Evolutionary conservation across 2,329 filamentous ascomycete genomes (phyloP).

Genomic region (Dothideomycetes sp.): DNA sequence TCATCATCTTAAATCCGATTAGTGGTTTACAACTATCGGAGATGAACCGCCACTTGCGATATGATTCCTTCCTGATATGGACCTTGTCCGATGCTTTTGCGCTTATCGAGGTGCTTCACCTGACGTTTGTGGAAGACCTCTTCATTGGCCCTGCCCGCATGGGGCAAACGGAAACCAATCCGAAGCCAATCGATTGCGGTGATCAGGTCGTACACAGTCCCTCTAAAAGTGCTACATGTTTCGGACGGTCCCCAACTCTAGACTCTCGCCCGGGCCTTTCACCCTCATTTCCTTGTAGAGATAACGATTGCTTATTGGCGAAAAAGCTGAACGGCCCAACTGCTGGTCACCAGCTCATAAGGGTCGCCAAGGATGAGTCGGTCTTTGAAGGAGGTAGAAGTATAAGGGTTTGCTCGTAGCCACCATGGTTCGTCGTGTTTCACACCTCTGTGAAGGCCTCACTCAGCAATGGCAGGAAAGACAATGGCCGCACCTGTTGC

Average conservation of each 20-base stretch:
- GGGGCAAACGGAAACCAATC: too few relatives aligned
- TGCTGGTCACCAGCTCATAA: too few relatives aligned
- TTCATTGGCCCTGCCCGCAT: too few relatives aligned
- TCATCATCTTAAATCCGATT: conserved; percentile 1
- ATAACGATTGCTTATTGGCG: conserved; percentile 11
- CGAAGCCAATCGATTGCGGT: background rate
- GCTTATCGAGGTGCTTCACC: conserved; percentile 8
- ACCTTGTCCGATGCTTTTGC: background rate
- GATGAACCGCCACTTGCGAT: conserved; percentile 8
- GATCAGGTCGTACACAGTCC: conserved; percentile 4
- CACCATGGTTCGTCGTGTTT: too few relatives aligned
- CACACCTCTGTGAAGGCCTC: too few relatives aligned
- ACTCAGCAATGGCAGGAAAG: too few relatives aligned
- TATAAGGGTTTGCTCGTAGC: too few relatives aligned
- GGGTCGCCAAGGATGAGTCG: conserved; percentile 9
- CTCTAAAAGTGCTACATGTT: too few relatives aligned
- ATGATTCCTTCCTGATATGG: conserved; percentile 4
- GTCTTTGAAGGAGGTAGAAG: conserved; percentile 9
- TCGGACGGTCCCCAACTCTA: conserved; percentile 2
- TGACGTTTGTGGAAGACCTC: conserved; percentile 1
- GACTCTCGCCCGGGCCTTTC: conserved; percentile 3
- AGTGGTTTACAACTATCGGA: conserved; percentile 10
- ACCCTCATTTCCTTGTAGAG: conserved; percentile 7
- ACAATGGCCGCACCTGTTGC: too few relatives aligned
- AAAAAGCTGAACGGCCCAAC: background rate